Evolutionary conservation across 2,329 filamentous ascomycete species (phyloP).

Genomic region (Ophiostoma australiae): DNA sequence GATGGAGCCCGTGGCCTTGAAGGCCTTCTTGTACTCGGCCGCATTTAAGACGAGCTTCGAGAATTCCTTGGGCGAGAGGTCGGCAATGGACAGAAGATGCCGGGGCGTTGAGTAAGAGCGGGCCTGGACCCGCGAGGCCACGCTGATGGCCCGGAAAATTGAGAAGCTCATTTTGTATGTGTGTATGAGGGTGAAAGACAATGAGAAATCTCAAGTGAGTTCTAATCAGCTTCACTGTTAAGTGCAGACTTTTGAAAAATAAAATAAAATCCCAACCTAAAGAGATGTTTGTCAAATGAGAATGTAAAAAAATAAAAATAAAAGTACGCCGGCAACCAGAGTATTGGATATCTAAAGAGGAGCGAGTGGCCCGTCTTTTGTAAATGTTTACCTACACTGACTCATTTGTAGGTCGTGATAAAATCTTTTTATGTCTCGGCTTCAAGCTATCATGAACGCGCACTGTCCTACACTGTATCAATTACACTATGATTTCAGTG

Average conservation of each 20-base stretch:
- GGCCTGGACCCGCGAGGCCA: slow-evolving; percentile 35
- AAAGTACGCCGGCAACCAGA: neutral
- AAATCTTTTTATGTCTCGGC: slow-evolving; percentile 12
- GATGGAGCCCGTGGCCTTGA: slow-evolving; percentile 52
- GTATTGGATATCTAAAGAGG: neutral
- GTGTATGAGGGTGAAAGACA: neutral
- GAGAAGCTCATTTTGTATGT: slow-evolving; percentile 26
- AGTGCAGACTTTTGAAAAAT: neutral
- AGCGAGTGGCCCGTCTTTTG: neutral
- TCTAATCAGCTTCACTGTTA: neutral
- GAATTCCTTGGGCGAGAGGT: slow-evolving; percentile 76
- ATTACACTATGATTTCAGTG: neutral
- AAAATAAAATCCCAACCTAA: neutral
- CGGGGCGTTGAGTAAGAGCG: slow-evolving; percentile 56
- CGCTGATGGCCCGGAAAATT: slow-evolving; percentile 30
- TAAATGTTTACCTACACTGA: neutral
- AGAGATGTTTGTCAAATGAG: neutral
- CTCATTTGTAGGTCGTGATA: slow-evolving; percentile 12
- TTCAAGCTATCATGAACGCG: neutral
- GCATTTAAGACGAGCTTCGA: slow-evolving; percentile 79
- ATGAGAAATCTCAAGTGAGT: neutral
- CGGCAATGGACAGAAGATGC: slow-evolving; percentile 86
- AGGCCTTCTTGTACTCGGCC: slow-evolving; percentile 64
- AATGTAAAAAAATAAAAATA: neutral
- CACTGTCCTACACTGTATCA: neutral